Conservation (phyloP, 164 flowering plant genomes). For the Stephania cephalantha region DNA sequence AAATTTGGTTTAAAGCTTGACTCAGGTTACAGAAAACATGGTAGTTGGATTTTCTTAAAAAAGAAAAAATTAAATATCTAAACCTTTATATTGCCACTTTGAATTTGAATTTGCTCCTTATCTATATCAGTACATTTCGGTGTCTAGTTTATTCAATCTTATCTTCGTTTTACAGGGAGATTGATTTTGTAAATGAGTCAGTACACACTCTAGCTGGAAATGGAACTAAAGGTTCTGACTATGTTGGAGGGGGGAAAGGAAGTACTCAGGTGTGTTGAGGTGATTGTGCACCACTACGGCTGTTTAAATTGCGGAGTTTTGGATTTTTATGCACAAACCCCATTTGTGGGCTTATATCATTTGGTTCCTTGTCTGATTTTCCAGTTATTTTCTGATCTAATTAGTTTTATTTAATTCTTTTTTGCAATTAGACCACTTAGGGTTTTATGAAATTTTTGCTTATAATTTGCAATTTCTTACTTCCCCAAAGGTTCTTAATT, state of each 20-base stretch:
- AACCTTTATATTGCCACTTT: too few species aligned
- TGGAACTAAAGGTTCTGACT: slow-evolving; percentile 95
- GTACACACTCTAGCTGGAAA: slow-evolving; percentile 94
- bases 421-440: background rate
- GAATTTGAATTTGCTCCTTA: too few species aligned
- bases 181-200: slow-evolving; percentile 78
- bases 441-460: background rate
- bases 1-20: too few species aligned
- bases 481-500: slow-evolving; percentile 73
- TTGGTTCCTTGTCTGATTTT: background rate
- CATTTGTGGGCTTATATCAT: background rate
- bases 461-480: background rate
- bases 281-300: background rate
- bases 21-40: too few species aligned
- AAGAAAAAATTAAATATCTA: too few species aligned
- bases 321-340: background rate
- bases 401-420: background rate
- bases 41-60: too few species aligned
- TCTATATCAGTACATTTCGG: background rate
- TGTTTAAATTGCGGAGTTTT: background rate
- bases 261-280: slow-evolving; percentile 54
- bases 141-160: slow-evolving; percentile 5
- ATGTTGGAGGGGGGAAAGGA: slow-evolving; percentile 74
- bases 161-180: slow-evolving; percentile 48
- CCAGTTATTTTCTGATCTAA: background rate